These are phyloP conservation scores for Phlebiopsis flavidoalba DNA, from an alignment of 768 basidiomycete genomes.

Conservation along the genomic window DNA sequence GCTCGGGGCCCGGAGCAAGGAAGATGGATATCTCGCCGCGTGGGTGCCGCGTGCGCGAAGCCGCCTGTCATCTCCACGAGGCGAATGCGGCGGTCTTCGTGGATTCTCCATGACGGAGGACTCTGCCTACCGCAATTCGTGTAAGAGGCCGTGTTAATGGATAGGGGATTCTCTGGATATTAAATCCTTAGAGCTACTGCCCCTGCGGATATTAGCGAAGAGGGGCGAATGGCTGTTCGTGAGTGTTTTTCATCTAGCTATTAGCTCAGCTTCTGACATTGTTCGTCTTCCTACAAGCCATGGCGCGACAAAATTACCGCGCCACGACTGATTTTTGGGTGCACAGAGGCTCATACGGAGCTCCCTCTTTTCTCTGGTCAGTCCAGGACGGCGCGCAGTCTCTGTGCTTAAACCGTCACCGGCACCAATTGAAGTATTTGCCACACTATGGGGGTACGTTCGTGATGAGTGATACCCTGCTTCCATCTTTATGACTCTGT, in stretches of 20 bases:
- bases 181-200: background rate
- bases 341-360: no score
- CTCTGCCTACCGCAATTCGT: background rate
- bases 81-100: background rate
- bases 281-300: no score
- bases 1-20: background rate
- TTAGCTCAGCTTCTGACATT: no score
- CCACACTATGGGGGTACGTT: background rate
- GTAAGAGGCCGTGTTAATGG: no score
- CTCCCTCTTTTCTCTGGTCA: no score
- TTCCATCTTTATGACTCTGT: background rate
- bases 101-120: background rate
- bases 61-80: background rate
- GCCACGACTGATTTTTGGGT: no score
- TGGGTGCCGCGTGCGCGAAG: constrained; percentile 1
- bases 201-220: background rate
- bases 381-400: no score
- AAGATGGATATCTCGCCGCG: background rate
- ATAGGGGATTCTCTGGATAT: no score
- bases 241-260: no score
- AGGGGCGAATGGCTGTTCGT: background rate
- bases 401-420: no score
- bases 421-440: no score
- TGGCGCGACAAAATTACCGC: no score
- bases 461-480: background rate